A percentile compares a stretch with the other conserved stretches of the same genome.
Conservation (phyloP, 345 rosid species). For the Bruguiera parviflora region DNA sequence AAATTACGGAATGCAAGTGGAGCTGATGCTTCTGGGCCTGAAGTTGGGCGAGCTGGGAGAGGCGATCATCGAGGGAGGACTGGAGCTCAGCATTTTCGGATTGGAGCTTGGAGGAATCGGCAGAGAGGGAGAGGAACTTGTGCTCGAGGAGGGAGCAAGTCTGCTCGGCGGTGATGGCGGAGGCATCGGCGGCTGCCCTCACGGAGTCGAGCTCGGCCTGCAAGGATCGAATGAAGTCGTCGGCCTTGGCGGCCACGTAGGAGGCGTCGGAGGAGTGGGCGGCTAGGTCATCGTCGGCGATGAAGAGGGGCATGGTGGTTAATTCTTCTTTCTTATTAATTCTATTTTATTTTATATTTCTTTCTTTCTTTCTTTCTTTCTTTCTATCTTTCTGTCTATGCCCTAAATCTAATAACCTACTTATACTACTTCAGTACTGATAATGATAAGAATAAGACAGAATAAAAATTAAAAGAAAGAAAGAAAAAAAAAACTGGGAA, state of each 20-base stretch:
- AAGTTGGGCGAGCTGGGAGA: conserved; percentile 61
- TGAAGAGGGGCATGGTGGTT: conserved; percentile 64
- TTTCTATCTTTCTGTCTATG: too few relatives aligned
- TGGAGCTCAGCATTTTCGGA: conserved; percentile 61
- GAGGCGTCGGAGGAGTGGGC: conserved; percentile 58
- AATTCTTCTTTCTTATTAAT: background rate
- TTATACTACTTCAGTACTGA: too few relatives aligned
- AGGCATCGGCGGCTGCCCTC: conserved; percentile 80
- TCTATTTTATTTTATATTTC: too few relatives aligned
- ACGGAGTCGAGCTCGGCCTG: conserved; percentile 63
- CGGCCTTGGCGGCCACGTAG: conserved; percentile 72
- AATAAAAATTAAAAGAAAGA: background rate
- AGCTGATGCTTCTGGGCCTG: conserved; percentile 85
- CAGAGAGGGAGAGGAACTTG: conserved; percentile 71
- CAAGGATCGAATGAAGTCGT: conserved; percentile 57
- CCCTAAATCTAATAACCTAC: too few relatives aligned
- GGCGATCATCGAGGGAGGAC: conserved; percentile 60
- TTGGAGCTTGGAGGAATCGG: conserved; percentile 60
- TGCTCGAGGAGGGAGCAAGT: conserved; percentile 93
- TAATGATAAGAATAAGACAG: background rate
- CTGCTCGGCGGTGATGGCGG: conserved; percentile 90
- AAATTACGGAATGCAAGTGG: conserved; percentile 57
- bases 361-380: too few relatives aligned
- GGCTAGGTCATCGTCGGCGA: conserved; percentile 82
- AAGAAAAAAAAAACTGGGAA: background rate